phyloP scores from a whole-genome alignment of 192 early-diverging fungal genomes.

The Powellomyces hirtus region DNA sequence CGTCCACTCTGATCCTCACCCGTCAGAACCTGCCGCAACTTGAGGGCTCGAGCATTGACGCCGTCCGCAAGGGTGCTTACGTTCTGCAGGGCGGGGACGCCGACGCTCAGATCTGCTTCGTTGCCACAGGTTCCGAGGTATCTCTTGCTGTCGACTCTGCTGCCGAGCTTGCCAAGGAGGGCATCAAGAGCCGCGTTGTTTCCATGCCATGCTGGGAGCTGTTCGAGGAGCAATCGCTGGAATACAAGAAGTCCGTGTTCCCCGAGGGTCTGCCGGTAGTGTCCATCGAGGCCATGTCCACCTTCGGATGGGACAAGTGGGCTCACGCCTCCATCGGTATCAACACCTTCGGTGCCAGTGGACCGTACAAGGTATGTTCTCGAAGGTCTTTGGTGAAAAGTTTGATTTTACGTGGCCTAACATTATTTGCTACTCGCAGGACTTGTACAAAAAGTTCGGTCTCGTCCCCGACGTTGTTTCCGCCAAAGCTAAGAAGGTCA shows the following conservation, averaged over 20 bases:
- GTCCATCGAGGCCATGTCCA: slow-evolving; percentile 82
- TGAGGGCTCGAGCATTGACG: slow-evolving; percentile 77
- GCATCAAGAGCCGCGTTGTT: slow-evolving; percentile 71
- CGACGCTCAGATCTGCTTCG: slow-evolving; percentile 59
- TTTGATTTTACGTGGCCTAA: not conserved
- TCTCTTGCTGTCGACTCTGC: slow-evolving; percentile 86
- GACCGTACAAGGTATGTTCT: slow-evolving; percentile 55
- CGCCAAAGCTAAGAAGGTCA: slow-evolving; percentile 73
- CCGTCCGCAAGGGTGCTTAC: slow-evolving; percentile 83
- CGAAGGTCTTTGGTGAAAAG: not conserved
- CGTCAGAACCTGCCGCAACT: slow-evolving; percentile 95
- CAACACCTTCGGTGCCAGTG: slow-evolving; percentile 85
- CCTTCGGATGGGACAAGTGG: slow-evolving; percentile 91
- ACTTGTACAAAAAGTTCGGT: slow-evolving; percentile 86
- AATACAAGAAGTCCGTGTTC: slow-evolving; percentile 81
- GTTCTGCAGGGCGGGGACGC: slow-evolving; percentile 65
- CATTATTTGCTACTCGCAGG: slow-evolving; percentile 25
- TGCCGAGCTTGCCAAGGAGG: slow-evolving; percentile 56
- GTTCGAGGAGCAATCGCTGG: slow-evolving; percentile 79
- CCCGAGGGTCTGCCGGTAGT: slow-evolving; percentile 76
- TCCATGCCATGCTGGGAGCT: slow-evolving; percentile 92
- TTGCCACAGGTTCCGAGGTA: slow-evolving; percentile 91
- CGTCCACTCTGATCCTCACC: slow-evolving; percentile 82
- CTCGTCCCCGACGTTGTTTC: slow-evolving; percentile 72
- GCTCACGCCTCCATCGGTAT: slow-evolving; percentile 87